Base-by-base conservation (phyloP, 768 basidiomycete species). In the Austroboletus festivus region DNA sequence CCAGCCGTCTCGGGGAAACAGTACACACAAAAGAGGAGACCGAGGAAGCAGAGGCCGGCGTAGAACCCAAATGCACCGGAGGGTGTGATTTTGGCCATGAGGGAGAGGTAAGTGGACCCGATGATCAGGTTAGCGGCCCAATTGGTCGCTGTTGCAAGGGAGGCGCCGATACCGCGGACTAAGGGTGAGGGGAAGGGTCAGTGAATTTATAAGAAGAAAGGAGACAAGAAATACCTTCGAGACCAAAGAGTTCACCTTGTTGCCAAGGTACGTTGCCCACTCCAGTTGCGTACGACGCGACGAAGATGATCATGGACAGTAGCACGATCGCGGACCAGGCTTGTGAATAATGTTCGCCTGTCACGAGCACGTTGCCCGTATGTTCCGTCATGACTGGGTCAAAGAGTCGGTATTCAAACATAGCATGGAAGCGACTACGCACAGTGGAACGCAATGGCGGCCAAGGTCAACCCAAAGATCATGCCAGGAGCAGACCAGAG, bases 191-290 rank as follows among this genome's bases (percentile, higher is more conserved):
- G 4, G 15, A 33, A 10, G 13, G 7, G 13, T 33, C 12, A 28
- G 28, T 28, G 31, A 33, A 33, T 7, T 33, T 28, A 28, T 28
- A 28, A 28, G 12, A 28, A 28, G 12, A 28, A 28, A 12, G 12
- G 13, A 33, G 5, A 13, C 15, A 28, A 8, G 5, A 33, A 40
- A 7, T 35, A 80, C 82, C 81, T 73, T 89, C 86, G 33, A 91
- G 76, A 18, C 76, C 73, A 68, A 92, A 92, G 11, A 93, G 74
- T 61, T 91, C 89, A 38, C 87, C 88, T 64, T 90, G 89, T 58
- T 89, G 87, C 89, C 89, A 91, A 0, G 89, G 89, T 2, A 89
- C 81, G 57, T 88, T 87, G 1, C 88, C 88, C 15, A 89, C 68
- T 4, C 88, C 85, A 3, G 79, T 85, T 0, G 87, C 90, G 59